Base-by-base conservation (phyloP, 2,329 filamentous ascomycete species). In the Fonsecaea pedrosoi region DNA sequence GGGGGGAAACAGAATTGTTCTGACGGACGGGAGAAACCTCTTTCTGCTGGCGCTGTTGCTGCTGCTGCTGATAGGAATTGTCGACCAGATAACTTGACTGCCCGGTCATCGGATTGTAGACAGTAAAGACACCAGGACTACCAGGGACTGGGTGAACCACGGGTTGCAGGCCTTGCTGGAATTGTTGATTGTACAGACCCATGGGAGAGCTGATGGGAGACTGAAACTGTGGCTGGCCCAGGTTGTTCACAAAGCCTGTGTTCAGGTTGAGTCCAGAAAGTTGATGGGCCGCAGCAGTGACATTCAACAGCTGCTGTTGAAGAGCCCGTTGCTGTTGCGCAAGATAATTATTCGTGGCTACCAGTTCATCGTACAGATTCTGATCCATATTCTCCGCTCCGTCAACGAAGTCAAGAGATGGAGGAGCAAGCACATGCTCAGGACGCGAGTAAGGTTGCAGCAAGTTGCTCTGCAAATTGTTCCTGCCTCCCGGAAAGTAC, bases 271-370 rank as follows among this genome's bases (percentile, higher is more conserved):
- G 82, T 71, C 87, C 88, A 77, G 93, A 90, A 75, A 94, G 91
- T 78, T 94, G 91, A 79, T 93, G 91, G 67, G 92, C 90, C 42
- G 91, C 91, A 60, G 89, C 89, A 75, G 94, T 95, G 30, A 97
- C 88, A 71, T 83, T 91, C 73, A 92, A 87, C 72, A 98, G 86
- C 81, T 98, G 93, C 81, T 97, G 94, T 81, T 98, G 94, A 60
- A 98, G 87, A 71, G 92, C 90, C 81, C 97, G 93, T 81, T 98
- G 94, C 80, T 97, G 94, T 76, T 97, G 92, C 48, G 93, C 92
- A 59, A 99, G 86, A 76, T 96, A 96, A 77, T 95, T 82, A 78
- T 97, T 97, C 74, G 93, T 96, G 65, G 92, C 91, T 75, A 97
- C 87, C 70, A 98, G 84, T 79, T 97, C 92, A 61, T 93, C 92